Conservation (phyloP, 2,329 filamentous ascomycete species). For the Fusarium sp. region DNA sequence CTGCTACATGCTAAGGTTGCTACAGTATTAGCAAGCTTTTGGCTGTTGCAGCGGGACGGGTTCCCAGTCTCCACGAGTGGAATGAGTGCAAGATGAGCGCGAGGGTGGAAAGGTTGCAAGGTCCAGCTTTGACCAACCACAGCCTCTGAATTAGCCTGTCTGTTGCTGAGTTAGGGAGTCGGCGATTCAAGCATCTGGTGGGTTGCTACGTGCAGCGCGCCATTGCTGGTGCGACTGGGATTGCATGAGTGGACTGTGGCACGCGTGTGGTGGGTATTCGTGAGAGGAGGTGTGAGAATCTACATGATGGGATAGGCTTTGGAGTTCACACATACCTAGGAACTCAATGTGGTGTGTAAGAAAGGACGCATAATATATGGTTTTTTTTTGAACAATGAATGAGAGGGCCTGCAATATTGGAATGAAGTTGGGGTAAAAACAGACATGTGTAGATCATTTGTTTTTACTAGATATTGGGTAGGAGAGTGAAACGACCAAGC, state of each 20-base stretch:
- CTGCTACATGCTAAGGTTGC: conserved; percentile 24
- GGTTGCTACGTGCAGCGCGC: conserved; percentile 36
- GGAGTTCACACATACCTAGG: conserved; percentile 15
- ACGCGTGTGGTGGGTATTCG: conserved; percentile 31
- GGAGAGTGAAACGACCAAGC: background rate
- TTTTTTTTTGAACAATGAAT: background rate
- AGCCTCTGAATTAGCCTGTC: conserved; percentile 34
- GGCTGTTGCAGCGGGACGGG: conserved; percentile 26
- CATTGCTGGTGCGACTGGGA: conserved; percentile 41
- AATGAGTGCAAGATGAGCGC: conserved; percentile 39
- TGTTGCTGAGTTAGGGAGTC: conserved; percentile 47
- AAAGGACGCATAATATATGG: conserved; percentile 5
- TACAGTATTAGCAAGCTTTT: conserved; percentile 25
- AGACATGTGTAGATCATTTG: background rate
- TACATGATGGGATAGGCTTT: background rate
- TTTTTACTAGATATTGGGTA: background rate
- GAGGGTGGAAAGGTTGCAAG: conserved; percentile 37
- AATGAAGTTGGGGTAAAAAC: conserved; percentile 6
- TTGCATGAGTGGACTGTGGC: conserved; percentile 39
- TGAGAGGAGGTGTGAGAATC: conserved; percentile 30
- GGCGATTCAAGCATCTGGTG: conserved; percentile 39
- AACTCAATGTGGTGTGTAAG: conserved; percentile 16
- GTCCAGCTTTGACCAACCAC: conserved; percentile 38
- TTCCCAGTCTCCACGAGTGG: conserved; percentile 35
- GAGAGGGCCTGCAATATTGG: background rate